Evolutionary conservation across 176 grass and related monocot genomes (phyloP).

Genomic region (Oryza meridionalis): DNA sequence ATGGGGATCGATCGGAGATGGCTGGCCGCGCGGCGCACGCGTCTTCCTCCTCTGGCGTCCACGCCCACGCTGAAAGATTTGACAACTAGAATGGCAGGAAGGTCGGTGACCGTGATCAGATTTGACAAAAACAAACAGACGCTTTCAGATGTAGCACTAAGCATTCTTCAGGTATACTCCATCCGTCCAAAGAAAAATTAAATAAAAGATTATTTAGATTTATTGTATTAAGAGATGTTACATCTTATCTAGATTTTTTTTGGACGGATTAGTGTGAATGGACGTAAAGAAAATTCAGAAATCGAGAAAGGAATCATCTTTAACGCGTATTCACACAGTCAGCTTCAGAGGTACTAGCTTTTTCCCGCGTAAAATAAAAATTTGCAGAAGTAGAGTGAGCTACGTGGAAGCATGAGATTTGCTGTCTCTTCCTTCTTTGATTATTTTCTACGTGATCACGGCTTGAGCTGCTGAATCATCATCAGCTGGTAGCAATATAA

Average conservation of each 20-base stretch:
- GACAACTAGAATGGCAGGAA: not conserved
- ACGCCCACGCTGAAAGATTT: not conserved
- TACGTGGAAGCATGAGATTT: not conserved
- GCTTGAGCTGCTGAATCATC: not conserved
- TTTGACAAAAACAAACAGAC: not conserved
- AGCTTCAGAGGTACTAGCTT: not conserved
- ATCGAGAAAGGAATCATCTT: not conserved
- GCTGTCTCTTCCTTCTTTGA: not conserved
- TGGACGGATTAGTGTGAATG: no score
- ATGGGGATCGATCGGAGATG: no score
- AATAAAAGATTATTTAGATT: no score
- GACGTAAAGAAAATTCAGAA: not conserved
- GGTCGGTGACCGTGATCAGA: not conserved
- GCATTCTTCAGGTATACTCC: no score
- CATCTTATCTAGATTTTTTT: no score
- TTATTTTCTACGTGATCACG: not conserved
- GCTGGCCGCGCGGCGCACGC: constrained; percentile 9
- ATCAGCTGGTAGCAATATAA: no score
- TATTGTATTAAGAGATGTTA: no score
- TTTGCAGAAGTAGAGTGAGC: not conserved
- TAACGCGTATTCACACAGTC: not conserved
- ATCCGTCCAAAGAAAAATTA: no score
- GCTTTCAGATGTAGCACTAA: no score
- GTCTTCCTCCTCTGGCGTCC: not conserved
- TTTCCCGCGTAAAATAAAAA: constrained; percentile 1